Conservation (phyloP, 2,329 filamentous ascomycete genomes). For the Diaporthe sp. region DNA sequence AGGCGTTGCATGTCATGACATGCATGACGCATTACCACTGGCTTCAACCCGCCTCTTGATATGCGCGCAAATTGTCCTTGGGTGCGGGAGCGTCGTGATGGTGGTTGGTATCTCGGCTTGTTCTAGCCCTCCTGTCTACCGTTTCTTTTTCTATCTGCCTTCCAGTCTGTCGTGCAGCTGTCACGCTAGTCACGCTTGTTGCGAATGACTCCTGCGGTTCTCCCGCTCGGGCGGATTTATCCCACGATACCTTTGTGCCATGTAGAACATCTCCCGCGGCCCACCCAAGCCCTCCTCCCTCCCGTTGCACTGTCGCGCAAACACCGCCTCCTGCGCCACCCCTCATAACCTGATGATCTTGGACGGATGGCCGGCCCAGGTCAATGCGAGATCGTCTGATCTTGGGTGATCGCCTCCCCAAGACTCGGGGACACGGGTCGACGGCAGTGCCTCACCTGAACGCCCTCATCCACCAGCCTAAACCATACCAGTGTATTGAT, state of each 20-base stretch:
- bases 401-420: conserved; percentile 26
- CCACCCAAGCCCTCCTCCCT: not conserved
- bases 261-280: not conserved
- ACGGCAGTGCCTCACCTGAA: conserved; percentile 14
- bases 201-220: not conserved
- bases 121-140: not conserved
- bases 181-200: not conserved
- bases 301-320: not conserved
- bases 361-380: not conserved
- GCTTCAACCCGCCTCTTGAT: not conserved
- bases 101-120: not conserved
- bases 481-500: not conserved
- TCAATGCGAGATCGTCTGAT: conserved; percentile 30
- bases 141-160: not conserved
- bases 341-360: not conserved
- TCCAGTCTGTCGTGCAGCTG: conserved; percentile 19
- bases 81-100: not conserved
- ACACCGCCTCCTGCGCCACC: conserved; percentile 14
- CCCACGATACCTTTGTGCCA: not conserved
- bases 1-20: conserved; percentile 29
- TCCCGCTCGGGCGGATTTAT: not conserved
- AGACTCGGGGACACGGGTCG: not conserved
- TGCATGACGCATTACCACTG: conserved; percentile 29
- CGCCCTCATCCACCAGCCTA: conserved; percentile 4
- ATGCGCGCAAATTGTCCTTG: not conserved